Conservation (phyloP, 768 basidiomycete species). For the Cystofilobasidium macerans region DNA sequence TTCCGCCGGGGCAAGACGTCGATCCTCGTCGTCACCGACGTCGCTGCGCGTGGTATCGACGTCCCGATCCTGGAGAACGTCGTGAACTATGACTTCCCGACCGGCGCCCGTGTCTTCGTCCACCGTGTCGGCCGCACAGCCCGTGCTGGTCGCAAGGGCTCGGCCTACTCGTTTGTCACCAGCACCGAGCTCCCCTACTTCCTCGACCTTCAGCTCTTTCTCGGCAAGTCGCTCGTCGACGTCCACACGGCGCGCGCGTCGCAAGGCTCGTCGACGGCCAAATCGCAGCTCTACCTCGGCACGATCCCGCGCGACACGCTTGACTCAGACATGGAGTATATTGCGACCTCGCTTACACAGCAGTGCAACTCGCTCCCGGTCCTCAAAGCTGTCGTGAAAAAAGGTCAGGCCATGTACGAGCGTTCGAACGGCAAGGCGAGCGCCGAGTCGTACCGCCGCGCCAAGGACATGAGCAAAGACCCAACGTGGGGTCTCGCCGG, state of each 20-base stretch:
- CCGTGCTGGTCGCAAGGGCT: constrained; percentile 83
- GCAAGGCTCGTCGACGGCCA: constrained; percentile 22
- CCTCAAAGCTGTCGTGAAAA: constrained; percentile 69
- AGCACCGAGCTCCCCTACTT: constrained; percentile 77
- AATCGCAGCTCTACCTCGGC: constrained; percentile 54
- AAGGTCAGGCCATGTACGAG: constrained; percentile 88
- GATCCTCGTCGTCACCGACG: constrained; percentile 90
- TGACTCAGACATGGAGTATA: constrained; percentile 75
- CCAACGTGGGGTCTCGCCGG: constrained; percentile 57
- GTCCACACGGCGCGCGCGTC: neutral
- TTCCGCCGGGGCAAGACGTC: constrained; percentile 71
- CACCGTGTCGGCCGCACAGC: constrained; percentile 97
- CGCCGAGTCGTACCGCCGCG: constrained; percentile 68
- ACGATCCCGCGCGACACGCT: constrained; percentile 65
- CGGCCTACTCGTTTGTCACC: constrained; percentile 92
- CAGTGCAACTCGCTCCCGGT: constrained; percentile 48
- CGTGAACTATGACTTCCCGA: constrained; percentile 95
- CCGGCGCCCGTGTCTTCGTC: constrained; percentile 82
- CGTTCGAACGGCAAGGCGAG: constrained; percentile 84
- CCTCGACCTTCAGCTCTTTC: constrained; percentile 83
- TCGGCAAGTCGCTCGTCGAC: constrained; percentile 56
- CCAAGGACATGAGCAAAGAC: constrained; percentile 71
- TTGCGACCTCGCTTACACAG: constrained; percentile 38
- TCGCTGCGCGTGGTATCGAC: constrained; percentile 95
- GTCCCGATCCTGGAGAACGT: constrained; percentile 94